These are phyloP conservation scores for Candida yuanshanica DNA, from an alignment of 805 yeast species.

Conservation along the genomic window DNA sequence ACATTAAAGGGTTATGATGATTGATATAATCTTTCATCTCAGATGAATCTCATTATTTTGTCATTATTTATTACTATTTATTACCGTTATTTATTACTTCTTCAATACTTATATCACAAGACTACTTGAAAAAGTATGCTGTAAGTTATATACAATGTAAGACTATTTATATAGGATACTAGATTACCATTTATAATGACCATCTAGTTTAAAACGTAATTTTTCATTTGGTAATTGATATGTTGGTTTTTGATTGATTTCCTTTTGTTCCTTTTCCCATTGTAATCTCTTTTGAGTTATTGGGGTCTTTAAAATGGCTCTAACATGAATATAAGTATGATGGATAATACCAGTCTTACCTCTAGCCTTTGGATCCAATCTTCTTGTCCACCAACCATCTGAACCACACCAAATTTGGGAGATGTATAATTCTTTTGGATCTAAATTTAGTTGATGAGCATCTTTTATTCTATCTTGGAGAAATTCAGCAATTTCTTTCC, in stretches of 20 bases:
- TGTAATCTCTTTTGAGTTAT: conserved; percentile 56
- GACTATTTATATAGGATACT: conserved; percentile 2
- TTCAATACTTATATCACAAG: too few relatives aligned
- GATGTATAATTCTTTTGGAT: conserved; percentile 60
- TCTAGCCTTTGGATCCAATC: conserved; percentile 82
- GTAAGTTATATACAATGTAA: conserved; percentile 8
- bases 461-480: conserved; percentile 68
- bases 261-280: conserved; percentile 50
- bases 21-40: conserved; percentile 11
- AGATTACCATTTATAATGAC: conserved; percentile 51
- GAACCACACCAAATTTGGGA: conserved; percentile 88
- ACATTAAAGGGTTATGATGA: conserved; percentile 53
- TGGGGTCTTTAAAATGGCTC: conserved; percentile 66
- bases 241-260: conserved; percentile 46
- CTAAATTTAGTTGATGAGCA: conserved; percentile 53
- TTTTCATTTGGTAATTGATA: conserved; percentile 38
- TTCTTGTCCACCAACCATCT: conserved; percentile 68
- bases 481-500: conserved; percentile 72
- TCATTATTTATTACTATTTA: conserved; percentile 9
- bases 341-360: conserved; percentile 79
- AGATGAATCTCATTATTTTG: not conserved
- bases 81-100: conserved; percentile 9
- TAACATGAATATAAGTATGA: conserved; percentile 75
- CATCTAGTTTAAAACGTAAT: conserved; percentile 43
- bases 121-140: conserved; percentile 6